Evolutionary conservation across 2,329 filamentous ascomycete species (phyloP), one percentile per base, ranked within the genome.

Genomic region (Xylariaceae sp.): DNA sequence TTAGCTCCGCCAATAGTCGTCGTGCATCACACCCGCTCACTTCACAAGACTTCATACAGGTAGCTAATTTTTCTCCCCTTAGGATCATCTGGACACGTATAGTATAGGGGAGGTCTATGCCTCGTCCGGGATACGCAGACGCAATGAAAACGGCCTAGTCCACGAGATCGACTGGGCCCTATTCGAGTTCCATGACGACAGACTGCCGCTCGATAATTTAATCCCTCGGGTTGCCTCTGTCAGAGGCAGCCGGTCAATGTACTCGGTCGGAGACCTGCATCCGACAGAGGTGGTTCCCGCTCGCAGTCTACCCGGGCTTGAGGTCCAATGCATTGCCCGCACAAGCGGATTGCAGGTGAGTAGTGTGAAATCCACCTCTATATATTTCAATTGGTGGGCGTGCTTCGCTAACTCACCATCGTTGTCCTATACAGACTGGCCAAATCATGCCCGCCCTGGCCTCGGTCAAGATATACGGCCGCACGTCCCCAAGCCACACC

Each of bases 131-230:
- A 89, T 98, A 56, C 86, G 91, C 3, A 86, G 93, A 26, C 88
- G 89, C 70, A 81, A 79, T 49, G 82, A 88, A 56, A 81, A 89
- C 58, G 87, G 88, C 3, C 77, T 96, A 20, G 79, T 90, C 5
- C 93, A 97, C 70, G 93, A 98, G 72, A 92, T 98, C 44, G 93
- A 98, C 72, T 98, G 93, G 93, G 92, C 93, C 0, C 78, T 98
- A 2, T 92, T 98, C 65, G 86, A 90, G 63, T 90, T 98, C 61
- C 79, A 88, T 10, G 79, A 87, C 3, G 82, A 87, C 10, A 85
- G 93, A 1, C 77, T 87, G 14, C 90, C 93, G 2, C 78, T 82
- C 0, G 82, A 85, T 56, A 97, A 97, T 65, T 74, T 84, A 10
- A 88, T 96, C 20, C 84, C 84, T 2, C 64, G 65, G 50, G 55